Conservation (phyloP, 768 basidiomycete species). For the Psilocybe cubensis region DNA sequence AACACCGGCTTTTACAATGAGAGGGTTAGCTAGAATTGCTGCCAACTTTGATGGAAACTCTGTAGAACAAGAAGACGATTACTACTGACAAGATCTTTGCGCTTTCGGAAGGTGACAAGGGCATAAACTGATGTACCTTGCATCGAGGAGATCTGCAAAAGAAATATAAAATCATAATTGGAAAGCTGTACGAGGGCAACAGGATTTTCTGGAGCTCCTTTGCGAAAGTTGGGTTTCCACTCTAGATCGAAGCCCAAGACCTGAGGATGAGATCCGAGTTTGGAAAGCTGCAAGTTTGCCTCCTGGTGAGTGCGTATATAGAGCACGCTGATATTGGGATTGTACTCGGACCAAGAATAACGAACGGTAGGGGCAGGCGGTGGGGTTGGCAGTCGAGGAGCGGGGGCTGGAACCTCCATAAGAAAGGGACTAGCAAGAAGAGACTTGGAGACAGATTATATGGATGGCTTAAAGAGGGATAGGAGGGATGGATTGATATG, state of each 20-base stretch:
- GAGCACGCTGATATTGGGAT: constrained; percentile 30
- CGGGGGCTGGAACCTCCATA: background rate
- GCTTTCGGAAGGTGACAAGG: background rate
- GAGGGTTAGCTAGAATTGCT: constrained; percentile 53
- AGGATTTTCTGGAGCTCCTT: constrained; percentile 61
- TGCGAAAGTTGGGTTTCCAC: constrained; percentile 68
- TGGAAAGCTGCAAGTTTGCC: constrained; percentile 34
- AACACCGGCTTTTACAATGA: constrained; percentile 71
- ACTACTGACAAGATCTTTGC: constrained; percentile 3
- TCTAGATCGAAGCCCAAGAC: constrained; percentile 77
- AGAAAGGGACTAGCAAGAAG: background rate
- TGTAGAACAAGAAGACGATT: constrained; percentile 25
- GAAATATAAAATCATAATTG: constrained; percentile 52
- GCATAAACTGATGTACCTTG: constrained; percentile 28
- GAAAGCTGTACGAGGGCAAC: constrained; percentile 80
- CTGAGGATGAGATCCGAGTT: constrained; percentile 33
- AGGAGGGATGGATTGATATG: constrained; percentile 13
- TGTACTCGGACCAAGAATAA: constrained; percentile 41
- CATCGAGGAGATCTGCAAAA: constrained; percentile 73
- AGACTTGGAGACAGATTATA: constrained; percentile 1
- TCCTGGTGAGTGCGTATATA: constrained; percentile 38
- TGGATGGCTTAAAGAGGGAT: background rate
- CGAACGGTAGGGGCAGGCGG: constrained; percentile 33
- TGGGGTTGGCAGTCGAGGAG: constrained; percentile 22
- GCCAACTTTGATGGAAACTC: constrained; percentile 57